Conservation (phyloP, 164 flowering plant species). For the Vitis labrusca region DNA sequence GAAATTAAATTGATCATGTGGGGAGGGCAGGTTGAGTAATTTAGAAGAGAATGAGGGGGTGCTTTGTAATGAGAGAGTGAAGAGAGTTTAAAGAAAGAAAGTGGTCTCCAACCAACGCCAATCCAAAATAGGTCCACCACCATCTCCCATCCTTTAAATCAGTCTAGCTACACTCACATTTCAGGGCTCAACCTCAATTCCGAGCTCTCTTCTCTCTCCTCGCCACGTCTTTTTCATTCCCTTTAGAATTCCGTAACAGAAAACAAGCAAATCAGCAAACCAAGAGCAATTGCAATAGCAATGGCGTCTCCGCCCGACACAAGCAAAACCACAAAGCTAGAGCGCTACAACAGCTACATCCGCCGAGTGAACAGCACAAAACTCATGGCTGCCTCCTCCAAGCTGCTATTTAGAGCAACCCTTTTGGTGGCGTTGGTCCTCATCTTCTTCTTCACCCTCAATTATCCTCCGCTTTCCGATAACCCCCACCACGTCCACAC, state of each 20-base stretch:
- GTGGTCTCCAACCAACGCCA: conserved; percentile 35
- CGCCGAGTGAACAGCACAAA: conserved; percentile 70
- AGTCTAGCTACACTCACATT: not conserved
- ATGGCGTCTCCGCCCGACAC: conserved; percentile 59
- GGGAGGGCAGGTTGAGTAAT: too few relatives aligned
- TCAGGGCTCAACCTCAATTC: conserved; percentile 23
- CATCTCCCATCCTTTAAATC: conserved; percentile 16
- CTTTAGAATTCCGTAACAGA: not conserved
- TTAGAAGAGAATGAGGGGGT: too few relatives aligned
- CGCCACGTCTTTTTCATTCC: not conserved
- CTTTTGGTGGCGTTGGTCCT: conserved; percentile 66
- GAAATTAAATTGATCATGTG: too few relatives aligned
- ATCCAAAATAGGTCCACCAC: conserved; percentile 8
- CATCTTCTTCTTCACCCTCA: conserved; percentile 70
- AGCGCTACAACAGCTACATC: conserved; percentile 81
- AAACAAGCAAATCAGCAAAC: not conserved
- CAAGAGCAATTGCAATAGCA: not conserved
- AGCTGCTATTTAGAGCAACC: conserved; percentile 74
- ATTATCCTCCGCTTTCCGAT: conserved; percentile 49
- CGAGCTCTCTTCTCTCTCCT: not conserved
- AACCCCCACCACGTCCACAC: conserved; percentile 30
- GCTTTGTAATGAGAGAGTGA: not conserved
- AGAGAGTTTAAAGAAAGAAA: conserved; percentile 15
- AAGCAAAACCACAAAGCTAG: conserved; percentile 70
- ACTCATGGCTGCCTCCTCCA: conserved; percentile 73